Evolutionary conservation across 2,329 filamentous ascomycete genomes (phyloP).

Genomic region (Penicillium crustosum): DNA sequence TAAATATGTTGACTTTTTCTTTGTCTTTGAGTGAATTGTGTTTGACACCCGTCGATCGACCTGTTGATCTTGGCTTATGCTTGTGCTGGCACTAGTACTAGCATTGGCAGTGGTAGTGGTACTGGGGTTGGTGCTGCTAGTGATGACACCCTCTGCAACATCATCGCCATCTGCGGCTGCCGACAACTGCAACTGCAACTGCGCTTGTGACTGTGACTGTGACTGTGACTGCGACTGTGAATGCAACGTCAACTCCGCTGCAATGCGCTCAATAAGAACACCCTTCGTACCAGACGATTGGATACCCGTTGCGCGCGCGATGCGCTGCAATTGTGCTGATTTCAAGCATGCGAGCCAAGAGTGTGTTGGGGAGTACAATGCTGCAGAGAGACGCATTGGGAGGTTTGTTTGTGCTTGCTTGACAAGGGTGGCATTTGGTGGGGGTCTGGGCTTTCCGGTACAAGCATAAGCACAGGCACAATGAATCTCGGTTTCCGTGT

Average conservation of each 20-base stretch:
- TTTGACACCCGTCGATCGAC: neutral
- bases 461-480: neutral
- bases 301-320: conserved; percentile 63
- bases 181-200: neutral
- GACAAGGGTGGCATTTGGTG: neutral
- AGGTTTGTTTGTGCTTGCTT: neutral
- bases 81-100: neutral
- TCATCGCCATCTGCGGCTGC: neutral
- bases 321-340: conserved; percentile 54
- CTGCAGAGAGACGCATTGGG: conserved; percentile 14
- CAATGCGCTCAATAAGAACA: conserved; percentile 54
- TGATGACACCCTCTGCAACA: neutral
- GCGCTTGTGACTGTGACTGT: neutral
- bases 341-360: conserved; percentile 49
- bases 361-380: conserved; percentile 1
- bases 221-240: neutral
- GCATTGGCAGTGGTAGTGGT: neutral
- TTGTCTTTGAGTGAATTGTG: neutral
- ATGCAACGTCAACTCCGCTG: conserved; percentile 23
- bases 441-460: neutral
- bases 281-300: conserved; percentile 60
- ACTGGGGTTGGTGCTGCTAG: neutral
- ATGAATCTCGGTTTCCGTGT: neutral
- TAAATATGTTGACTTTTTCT: neutral
- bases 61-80: neutral